Evolutionary conservation across 73 alveolate genomes (phyloP).

Genomic region (Strombidium stylifer): DNA sequence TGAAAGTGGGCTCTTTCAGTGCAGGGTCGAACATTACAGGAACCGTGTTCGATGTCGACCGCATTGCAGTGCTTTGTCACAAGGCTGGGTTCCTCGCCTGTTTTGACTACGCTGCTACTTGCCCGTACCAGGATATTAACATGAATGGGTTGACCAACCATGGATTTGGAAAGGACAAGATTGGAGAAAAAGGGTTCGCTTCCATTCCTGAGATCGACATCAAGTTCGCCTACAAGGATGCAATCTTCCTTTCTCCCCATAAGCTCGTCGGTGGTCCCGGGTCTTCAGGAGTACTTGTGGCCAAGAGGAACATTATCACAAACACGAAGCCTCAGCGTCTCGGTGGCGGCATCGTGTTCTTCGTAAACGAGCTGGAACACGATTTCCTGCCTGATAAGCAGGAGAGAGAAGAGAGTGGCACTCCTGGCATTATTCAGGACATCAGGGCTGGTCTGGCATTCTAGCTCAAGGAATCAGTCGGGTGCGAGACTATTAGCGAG

Average conservation of each 20-base stretch:
- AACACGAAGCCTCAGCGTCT: constrained; percentile 83
- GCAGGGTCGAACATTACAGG: constrained; percentile 96
- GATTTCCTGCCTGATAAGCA: constrained; percentile 67
- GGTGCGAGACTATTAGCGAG: constrained; percentile 57
- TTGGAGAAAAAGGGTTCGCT: not conserved
- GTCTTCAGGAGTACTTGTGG: constrained; percentile 85
- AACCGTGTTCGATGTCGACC: constrained; percentile 67
- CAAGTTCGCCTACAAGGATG: constrained; percentile 79
- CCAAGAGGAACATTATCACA: constrained; percentile 71
- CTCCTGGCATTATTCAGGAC: constrained; percentile 94
- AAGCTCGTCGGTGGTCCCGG: constrained; percentile 94
- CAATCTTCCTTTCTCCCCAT: constrained; percentile 89
- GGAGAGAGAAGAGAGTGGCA: constrained; percentile 98
- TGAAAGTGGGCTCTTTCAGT: constrained; percentile 80
- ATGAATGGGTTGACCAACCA: constrained; percentile 68
- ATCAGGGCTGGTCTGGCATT: constrained; percentile 86
- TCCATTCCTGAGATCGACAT: constrained; percentile 50
- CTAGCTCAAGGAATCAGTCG: constrained; percentile 66
- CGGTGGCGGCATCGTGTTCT: constrained; percentile 98
- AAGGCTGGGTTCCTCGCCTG: constrained; percentile 78
- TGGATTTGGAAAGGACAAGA: no score
- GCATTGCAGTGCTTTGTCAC: constrained; percentile 72
- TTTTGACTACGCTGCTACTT: constrained; percentile 92
- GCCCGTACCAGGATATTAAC: constrained; percentile 80
- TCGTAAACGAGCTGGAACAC: constrained; percentile 81